Conservation (phyloP, 345 rosid genomes). For the Reutealis trisperma region DNA sequence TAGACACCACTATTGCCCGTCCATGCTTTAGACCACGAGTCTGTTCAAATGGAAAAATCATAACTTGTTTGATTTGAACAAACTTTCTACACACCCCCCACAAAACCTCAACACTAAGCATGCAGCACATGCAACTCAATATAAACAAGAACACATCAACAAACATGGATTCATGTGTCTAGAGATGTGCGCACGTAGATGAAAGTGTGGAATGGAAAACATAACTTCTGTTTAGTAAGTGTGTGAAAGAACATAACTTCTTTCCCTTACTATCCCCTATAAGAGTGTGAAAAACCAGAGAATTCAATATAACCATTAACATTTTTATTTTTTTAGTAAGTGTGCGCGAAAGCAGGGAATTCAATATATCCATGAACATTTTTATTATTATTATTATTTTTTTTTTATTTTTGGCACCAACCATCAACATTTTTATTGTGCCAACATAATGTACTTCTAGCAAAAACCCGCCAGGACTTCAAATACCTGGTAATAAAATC, state of each 20-base stretch:
- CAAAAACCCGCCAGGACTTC: not conserved
- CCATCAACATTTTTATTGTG: not conserved
- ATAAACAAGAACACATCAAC: slow-evolving; percentile 1
- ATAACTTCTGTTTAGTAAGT: too few species aligned
- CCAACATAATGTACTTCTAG: too few species aligned
- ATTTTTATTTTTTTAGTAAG: too few species aligned
- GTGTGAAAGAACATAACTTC: too few species aligned
- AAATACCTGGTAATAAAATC: slow-evolving; percentile 67
- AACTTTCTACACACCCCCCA: not conserved
- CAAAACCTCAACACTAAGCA: not conserved
- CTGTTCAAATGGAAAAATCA: slow-evolving; percentile 38
- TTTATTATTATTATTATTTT: too few species aligned
- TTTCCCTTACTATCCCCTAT: not conserved
- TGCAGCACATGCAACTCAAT: not conserved
- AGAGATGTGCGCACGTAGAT: not conserved
- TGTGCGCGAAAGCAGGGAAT: too few species aligned
- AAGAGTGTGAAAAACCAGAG: not conserved
- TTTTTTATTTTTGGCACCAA: too few species aligned
- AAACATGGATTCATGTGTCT: not conserved
- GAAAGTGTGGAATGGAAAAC: not conserved
- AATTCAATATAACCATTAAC: not conserved
- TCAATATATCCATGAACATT: too few species aligned
- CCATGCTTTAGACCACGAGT: slow-evolving; percentile 95
- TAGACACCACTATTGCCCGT: slow-evolving; percentile 89
- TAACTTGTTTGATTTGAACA: not conserved